Evolutionary conservation across 352 stramenopile species (phyloP).

Genomic region (Phytophthora citricola): DNA sequence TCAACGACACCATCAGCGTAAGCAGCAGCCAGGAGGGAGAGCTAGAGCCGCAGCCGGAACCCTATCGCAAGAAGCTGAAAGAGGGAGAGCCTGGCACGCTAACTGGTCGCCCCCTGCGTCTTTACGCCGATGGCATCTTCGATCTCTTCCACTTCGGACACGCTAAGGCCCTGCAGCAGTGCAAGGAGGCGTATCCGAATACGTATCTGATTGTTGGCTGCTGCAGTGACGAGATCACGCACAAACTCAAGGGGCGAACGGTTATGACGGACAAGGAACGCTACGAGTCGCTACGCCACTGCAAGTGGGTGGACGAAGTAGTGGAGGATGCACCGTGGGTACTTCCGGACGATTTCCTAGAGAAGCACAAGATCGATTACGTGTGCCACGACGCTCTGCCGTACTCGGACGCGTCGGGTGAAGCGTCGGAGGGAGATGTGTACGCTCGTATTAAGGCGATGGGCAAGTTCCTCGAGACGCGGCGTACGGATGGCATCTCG

Average conservation of each 20-base stretch:
- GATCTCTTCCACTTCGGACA: conserved; percentile 92
- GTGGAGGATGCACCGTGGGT: conserved; percentile 90
- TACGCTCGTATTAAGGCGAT: conserved; percentile 89
- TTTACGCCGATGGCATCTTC: conserved; percentile 91
- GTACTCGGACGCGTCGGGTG: conserved; percentile 81
- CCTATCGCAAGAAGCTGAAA: conserved; percentile 62
- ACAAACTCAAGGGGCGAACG: conserved; percentile 88
- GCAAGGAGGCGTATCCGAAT: conserved; percentile 88
- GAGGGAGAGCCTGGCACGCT: conserved; percentile 77
- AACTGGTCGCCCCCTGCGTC: conserved; percentile 76
- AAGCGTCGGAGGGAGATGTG: conserved; percentile 78
- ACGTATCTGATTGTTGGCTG: conserved; percentile 87
- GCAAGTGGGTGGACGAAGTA: conserved; percentile 90
- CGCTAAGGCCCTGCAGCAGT: conserved; percentile 88
- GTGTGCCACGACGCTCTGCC: conserved; percentile 90
- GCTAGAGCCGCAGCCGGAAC: conserved; percentile 45
- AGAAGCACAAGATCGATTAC: conserved; percentile 88
- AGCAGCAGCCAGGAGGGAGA: conserved; percentile 33
- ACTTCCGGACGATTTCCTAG: conserved; percentile 84
- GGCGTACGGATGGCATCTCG: conserved; percentile 89
- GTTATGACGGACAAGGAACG: conserved; percentile 90
- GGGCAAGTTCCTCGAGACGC: conserved; percentile 87
- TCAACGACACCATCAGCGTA: conserved; percentile 24
- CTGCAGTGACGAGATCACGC: conserved; percentile 88
- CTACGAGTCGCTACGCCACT: conserved; percentile 88